Evolutionary conservation across 805 yeast species (phyloP), one percentile per base, ranked within the genome.

Genomic region (Myxozyma monticola): DNA sequence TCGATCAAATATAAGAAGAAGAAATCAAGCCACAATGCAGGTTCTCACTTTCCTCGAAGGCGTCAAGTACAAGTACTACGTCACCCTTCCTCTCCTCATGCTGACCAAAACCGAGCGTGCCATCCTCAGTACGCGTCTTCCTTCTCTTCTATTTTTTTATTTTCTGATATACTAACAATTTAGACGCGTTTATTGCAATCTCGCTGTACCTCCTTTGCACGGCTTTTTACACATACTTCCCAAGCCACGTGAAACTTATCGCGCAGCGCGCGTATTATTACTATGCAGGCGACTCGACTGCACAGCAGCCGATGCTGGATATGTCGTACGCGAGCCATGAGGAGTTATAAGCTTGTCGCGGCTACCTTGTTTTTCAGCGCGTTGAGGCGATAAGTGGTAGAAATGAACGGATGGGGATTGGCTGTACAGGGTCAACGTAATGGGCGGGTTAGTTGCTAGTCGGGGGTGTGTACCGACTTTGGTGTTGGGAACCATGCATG

Each of bases 251-350:
- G 31, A 52, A 53, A 44, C 26, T 48, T 26, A 44, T 54, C 30
- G 55, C 53, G 21, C 56, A 54, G 38, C 56, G 59, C n/a, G 47
- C 48, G 31, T 53, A 46, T 36, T 54, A 51, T 28, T 54, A 54
- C 37, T 51, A 47, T 37, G 52, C 56, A 12, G 56, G 56, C 22
- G 48, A 36, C 41, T 33, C 18, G 12, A 35, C 38, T 12, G 25
- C 45, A n/a, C n/a, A n/a, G n/a, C n/a, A n/a, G n/a, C n/a, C n/a
- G n/a, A n/a, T n/a, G n/a, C n/a, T n/a, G n/a, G n/a, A n/a, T n/a
- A n/a, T n/a, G n/a, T n/a, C n/a, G n/a, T n/a, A n/a, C n/a, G n/a
- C n/a, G n/a, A n/a, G n/a, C n/a, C n/a, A n/a, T n/a, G n/a, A n/a
- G n/a, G n/a, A n/a, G n/a, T n/a, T n/a, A n/a, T n/a, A 20, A 31